These are phyloP conservation scores for Solanum bulbocastanum DNA, from an alignment of 257 asterid genomes.

Conservation along the genomic window DNA sequence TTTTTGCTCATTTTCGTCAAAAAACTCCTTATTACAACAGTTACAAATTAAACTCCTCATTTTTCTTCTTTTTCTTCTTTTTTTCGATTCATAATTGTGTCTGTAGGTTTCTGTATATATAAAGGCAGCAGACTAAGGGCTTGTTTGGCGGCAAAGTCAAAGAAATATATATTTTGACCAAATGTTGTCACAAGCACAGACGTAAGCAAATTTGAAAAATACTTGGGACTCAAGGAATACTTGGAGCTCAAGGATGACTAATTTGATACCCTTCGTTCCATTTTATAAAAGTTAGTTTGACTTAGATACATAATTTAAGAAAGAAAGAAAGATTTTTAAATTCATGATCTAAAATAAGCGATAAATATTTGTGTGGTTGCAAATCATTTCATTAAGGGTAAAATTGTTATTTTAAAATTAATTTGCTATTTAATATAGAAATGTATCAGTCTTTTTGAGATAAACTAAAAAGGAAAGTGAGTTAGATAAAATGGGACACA, in stretches of 20 bases:
- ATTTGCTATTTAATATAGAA: no score
- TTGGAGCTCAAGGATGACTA: not conserved
- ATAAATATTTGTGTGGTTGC: fast-evolving
- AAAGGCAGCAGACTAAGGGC: not conserved
- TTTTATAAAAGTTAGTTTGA: no score
- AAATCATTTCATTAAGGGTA: not conserved
- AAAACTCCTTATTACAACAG: constrained; percentile 67
- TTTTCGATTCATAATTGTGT: not conserved
- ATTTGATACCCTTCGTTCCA: not conserved
- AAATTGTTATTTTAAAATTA: no score
- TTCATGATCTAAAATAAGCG: fast-evolving
- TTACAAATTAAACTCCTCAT: constrained; percentile 65
- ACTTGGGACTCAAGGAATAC: not conserved
- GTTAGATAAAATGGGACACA: not conserved
- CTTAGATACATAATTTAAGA: not conserved
- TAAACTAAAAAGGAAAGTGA: not conserved
- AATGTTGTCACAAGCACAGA: not conserved
- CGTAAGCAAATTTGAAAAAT: not conserved
- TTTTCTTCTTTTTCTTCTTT: not conserved
- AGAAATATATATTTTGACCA: not conserved
- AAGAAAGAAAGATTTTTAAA: no score
- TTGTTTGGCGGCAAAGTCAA: not conserved
- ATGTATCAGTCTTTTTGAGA: no score
- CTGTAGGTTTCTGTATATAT: not conserved
- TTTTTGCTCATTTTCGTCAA: constrained; percentile 57